Evolutionary conservation across 2,329 filamentous ascomycete genomes (phyloP).

Genomic region (Helotiales sp.): DNA sequence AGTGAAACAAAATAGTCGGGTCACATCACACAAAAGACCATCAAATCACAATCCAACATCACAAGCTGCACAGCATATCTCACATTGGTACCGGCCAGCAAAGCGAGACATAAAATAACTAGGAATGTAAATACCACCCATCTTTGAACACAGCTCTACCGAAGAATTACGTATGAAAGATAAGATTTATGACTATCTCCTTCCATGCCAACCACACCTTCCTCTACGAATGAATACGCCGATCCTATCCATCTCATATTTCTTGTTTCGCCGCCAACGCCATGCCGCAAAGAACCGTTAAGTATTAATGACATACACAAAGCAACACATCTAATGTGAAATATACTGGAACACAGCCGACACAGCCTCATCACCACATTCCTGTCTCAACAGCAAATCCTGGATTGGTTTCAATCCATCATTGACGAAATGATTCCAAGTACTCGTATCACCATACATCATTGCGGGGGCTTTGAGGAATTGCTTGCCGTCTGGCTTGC

Average conservation of each 20-base stretch:
- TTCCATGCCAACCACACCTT: not conserved
- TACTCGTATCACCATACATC: slow-evolving; percentile 96
- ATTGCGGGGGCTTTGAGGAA: slow-evolving; percentile 90
- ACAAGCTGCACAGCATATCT: slow-evolving; percentile 5
- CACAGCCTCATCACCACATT: slow-evolving; percentile 77
- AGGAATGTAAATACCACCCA: slow-evolving; percentile 4
- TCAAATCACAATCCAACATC: not conserved
- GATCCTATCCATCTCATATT: not conserved
- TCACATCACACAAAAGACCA: not conserved
- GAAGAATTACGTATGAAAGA: not conserved
- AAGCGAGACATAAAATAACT: not conserved
- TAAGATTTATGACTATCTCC: not conserved
- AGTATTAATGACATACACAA: not conserved
- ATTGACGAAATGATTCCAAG: slow-evolving; percentile 98
- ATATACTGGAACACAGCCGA: slow-evolving; percentile 99
- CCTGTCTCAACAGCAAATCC: slow-evolving; percentile 87
- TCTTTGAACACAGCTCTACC: slow-evolving; percentile 4
- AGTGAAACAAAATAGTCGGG: slow-evolving; percentile 2
- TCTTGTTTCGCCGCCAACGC: not conserved
- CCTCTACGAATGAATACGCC: not conserved
- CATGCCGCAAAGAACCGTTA: not conserved
- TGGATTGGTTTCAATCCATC: slow-evolving; percentile 81
- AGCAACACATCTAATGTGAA: slow-evolving; percentile 65
- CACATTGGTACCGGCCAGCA: not conserved
- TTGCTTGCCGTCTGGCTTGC: slow-evolving; percentile 85